These are phyloP conservation scores for Emericellopsis terricola DNA, from an alignment of 495 filamentous ascomycete genomes.

Conservation along the genomic window DNA sequence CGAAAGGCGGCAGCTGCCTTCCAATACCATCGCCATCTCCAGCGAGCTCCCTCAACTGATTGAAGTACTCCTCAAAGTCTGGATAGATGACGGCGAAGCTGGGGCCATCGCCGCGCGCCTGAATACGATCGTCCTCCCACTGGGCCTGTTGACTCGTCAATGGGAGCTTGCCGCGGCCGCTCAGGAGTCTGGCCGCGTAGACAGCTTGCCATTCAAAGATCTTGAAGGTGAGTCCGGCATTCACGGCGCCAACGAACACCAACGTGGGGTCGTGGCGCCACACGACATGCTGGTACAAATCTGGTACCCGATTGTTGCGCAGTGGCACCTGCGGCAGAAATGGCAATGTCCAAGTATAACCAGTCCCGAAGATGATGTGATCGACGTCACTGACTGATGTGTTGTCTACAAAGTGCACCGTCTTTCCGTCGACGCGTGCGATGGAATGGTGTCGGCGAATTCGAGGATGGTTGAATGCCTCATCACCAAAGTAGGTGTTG, in stretches of 20 bases:
- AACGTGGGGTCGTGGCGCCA: constrained; percentile 24
- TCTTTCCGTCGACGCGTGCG: constrained; percentile 19
- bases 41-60: constrained; percentile 24
- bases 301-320: constrained; percentile 33
- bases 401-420: constrained; percentile 31
- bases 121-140: constrained; percentile 35
- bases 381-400: constrained; percentile 28
- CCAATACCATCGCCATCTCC: constrained; percentile 25
- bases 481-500: constrained; percentile 32
- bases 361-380: constrained; percentile 38
- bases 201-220: constrained; percentile 27
- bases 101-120: constrained; percentile 26
- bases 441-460: constrained; percentile 25
- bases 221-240: constrained; percentile 17
- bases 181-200: constrained; percentile 14
- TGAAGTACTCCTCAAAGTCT: constrained; percentile 38
- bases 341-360: constrained; percentile 36
- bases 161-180: constrained; percentile 24
- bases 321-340: constrained; percentile 31
- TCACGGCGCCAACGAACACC: constrained; percentile 14
- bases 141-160: constrained; percentile 19
- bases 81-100: constrained; percentile 31
- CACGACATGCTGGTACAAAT: constrained; percentile 38
- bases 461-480: constrained; percentile 31
- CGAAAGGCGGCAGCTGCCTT: constrained; percentile 25